Evolutionary conservation across 129 eudicot genomes (phyloP).

Genomic region (Logfia minima): DNA sequence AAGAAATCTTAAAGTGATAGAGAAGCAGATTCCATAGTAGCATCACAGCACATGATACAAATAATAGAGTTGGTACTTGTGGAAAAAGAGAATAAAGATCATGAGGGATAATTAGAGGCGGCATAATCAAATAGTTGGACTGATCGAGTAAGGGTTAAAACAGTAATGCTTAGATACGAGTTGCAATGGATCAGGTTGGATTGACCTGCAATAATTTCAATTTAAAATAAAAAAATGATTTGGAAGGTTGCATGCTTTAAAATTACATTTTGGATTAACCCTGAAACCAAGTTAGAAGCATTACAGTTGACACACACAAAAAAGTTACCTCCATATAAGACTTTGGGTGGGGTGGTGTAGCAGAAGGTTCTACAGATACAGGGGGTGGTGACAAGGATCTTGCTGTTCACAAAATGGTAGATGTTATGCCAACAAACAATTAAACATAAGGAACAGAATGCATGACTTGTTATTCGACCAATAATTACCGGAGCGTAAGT

Average conservation of each 20-base stretch:
- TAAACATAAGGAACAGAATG: conserved; percentile 4
- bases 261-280: neutral
- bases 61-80: neutral
- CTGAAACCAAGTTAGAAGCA: neutral
- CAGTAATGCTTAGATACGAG: neutral
- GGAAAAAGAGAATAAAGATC: neutral
- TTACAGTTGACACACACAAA: neutral
- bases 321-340: conserved; percentile 76
- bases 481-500: conserved; percentile 54
- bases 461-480: neutral
- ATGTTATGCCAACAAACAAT: conserved; percentile 15
- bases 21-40: neutral
- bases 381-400: conserved; percentile 85
- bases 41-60: neutral
- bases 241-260: neutral
- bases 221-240: too few relatives aligned
- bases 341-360: conserved; percentile 69
- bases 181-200: neutral
- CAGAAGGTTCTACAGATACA: conserved; percentile 64
- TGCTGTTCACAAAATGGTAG: conserved; percentile 44
- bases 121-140: neutral
- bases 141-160: neutral
- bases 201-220: too few relatives aligned
- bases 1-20: neutral
- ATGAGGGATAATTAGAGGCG: neutral